These are phyloP conservation scores for Salinomyces thailandicus DNA, from an alignment of 2,329 filamentous ascomycete species.

Conservation along the genomic window DNA sequence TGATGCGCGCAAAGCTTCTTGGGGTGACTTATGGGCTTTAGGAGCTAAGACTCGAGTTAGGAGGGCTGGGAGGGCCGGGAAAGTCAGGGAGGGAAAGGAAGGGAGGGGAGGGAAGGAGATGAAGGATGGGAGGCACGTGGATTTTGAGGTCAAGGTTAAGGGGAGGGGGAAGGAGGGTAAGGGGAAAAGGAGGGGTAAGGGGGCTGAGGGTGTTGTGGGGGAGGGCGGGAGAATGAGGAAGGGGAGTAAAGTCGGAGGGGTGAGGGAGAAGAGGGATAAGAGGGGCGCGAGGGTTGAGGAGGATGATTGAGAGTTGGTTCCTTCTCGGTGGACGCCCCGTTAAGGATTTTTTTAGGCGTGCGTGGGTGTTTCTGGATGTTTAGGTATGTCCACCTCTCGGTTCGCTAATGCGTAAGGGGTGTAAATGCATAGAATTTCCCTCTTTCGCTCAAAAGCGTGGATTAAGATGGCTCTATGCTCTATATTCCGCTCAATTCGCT, in stretches of 20 bases:
- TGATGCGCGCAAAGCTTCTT: slow-evolving; percentile 78
- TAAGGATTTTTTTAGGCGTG: no score
- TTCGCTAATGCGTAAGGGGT: no score
- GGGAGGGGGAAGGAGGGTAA: not conserved
- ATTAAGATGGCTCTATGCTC: no score
- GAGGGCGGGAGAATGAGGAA: slow-evolving; percentile 23
- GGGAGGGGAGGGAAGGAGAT: slow-evolving; percentile 4
- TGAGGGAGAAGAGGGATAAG: slow-evolving; percentile 28
- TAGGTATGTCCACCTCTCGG: no score
- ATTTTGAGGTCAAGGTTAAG: slow-evolving; percentile 21
- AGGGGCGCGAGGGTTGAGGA: slow-evolving; percentile 11
- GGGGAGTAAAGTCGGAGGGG: slow-evolving; percentile 25
- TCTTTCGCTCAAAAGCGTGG: no score
- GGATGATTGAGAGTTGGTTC: no score
- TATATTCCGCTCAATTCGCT: no score
- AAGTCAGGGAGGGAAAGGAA: slow-evolving; percentile 1
- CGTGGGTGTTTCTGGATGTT: no score
- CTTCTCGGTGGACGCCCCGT: no score
- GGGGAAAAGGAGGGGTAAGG: no score
- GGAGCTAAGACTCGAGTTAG: slow-evolving; percentile 75
- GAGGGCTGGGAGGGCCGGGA: slow-evolving; percentile 42
- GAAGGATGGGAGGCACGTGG: slow-evolving; percentile 1
- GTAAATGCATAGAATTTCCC: no score
- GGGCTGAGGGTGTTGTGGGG: slow-evolving; percentile 10
- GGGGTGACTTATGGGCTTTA: slow-evolving; percentile 93